Base-by-base conservation (phyloP, 208 protist genomes). In the Lotmaria passim region DNA sequence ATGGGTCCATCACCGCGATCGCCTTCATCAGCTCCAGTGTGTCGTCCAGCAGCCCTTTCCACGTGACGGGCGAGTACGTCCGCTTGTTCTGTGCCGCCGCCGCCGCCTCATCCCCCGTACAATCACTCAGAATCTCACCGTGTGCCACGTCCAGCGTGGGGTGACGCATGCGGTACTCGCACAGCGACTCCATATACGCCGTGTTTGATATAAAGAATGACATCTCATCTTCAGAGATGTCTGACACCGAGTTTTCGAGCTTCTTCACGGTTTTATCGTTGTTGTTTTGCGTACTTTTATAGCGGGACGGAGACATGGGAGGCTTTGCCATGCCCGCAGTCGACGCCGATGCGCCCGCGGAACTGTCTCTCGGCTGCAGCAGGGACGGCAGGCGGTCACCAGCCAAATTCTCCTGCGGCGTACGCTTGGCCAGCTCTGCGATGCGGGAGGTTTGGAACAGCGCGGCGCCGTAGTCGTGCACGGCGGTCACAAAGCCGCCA, bases 11-110 rank as follows among this genome's bases (percentile, higher is more conserved):
- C 7, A 36, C 39, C 1, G 63, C 70, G 41, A 69, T 72, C 31
- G 57, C 41, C 57, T 74, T 78, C 38, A 85, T 53, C 48, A 85
- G 60, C 51, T 85, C 66, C 56, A 85, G 68, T 23, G 75, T 82
- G 62, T 78, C 75, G 19, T 77, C 57, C 19, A 74, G 55, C 51
- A 81, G 39, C 39, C 38, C 60, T 52, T 75, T 68, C 69, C 69
- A 75, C 52, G 30, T 11, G 15, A 21, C 46, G 15, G 69, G 52
- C 31, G 39, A 60, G 33, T 11, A 30, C 48, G 14, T 19, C 41
- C 52, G 36, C 24, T 39, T 15, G 2, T 4, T n/a, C 30, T 14
- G 5, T 17, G n/a, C 34, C 34, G 53, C 30, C 28, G 12, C 3
- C 21, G 47, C 47, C 6, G 21, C 3, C 28, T 39, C 36, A 12